phyloP scores from a whole-genome alignment of 2,329 filamentous ascomycete species.

The Bipolaris sorokiniana region DNA sequence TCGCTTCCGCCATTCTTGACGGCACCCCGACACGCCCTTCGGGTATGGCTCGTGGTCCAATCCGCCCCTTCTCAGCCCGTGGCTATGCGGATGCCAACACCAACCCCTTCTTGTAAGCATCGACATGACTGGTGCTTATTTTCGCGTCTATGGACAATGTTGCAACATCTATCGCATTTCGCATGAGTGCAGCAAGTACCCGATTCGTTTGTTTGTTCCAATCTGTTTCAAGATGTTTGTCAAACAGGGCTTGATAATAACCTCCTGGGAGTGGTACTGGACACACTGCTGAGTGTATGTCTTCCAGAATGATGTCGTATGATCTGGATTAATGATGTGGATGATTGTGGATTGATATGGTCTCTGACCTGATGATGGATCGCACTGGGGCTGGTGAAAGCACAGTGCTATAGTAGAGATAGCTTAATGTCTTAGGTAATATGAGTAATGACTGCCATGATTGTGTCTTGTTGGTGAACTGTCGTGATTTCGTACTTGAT shows the following conservation, averaged over 20 bases:
- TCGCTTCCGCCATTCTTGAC: slow-evolving; percentile 1
- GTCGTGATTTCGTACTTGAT: not conserved
- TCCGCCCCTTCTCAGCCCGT: slow-evolving; percentile 12
- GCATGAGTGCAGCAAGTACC: slow-evolving; percentile 1
- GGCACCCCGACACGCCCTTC: slow-evolving; percentile 20
- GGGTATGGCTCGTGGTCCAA: slow-evolving; percentile 14
- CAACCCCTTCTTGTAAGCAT: slow-evolving; percentile 22
- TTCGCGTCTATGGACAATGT: slow-evolving; percentile 9
- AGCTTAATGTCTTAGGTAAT: slow-evolving; percentile 6
- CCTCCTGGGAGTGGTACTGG: slow-evolving; percentile 15
- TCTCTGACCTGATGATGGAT: slow-evolving; percentile 29
- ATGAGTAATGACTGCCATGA: not conserved
- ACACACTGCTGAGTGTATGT: slow-evolving; percentile 13
- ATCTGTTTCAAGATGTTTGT: slow-evolving; percentile 24
- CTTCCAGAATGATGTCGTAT: slow-evolving; percentile 16
- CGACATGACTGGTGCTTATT: not conserved
- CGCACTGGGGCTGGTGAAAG: slow-evolving; percentile 9
- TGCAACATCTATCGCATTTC: slow-evolving; percentile 9
- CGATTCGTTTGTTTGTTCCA: slow-evolving; percentile 16
- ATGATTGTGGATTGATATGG: slow-evolving; percentile 22
- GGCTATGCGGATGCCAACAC: slow-evolving; percentile 8
- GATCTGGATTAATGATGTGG: slow-evolving; percentile 23
- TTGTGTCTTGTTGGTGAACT: not conserved
- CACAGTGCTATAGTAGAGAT: slow-evolving; percentile 12
- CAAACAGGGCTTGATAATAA: slow-evolving; percentile 17